Evolutionary conservation across 1,139 yeast species (phyloP).

Genomic region (Schwanniomyces etchellsii): DNA sequence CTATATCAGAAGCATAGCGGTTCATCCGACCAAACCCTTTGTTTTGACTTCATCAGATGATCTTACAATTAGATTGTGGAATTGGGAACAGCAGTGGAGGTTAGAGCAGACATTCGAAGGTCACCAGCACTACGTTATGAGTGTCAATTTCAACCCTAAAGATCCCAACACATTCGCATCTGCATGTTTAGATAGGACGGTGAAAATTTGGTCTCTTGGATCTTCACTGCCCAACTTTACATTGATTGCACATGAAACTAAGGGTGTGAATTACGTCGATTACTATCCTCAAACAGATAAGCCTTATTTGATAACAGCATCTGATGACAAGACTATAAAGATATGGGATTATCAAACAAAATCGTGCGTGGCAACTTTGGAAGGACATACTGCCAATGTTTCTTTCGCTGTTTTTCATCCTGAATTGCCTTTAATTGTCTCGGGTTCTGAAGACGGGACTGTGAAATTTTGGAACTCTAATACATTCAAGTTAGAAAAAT

Average conservation of each 20-base stretch:
- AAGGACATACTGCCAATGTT: conserved; percentile 90
- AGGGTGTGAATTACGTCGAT: conserved; percentile 94
- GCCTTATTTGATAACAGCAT: conserved; percentile 88
- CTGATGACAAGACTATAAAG: conserved; percentile 87
- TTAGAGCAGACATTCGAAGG: conserved; percentile 90
- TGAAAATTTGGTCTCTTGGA: conserved; percentile 94
- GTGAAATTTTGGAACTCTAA: conserved; percentile 75
- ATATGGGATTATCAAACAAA: conserved; percentile 98
- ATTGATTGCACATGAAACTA: conserved; percentile 81
- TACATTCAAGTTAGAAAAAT: conserved; percentile 82
- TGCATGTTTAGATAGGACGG: conserved; percentile 93
- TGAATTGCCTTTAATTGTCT: conserved; percentile 79
- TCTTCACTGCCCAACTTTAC: conserved; percentile 89
- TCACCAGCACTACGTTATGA: conserved; percentile 93
- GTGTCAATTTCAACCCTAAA: conserved; percentile 91
- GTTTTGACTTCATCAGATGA: conserved; percentile 90
- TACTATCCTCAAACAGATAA: conserved; percentile 96
- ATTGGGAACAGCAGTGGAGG: conserved; percentile 94
- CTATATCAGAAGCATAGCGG: conserved; percentile 87
- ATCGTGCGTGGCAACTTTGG: conserved; percentile 88
- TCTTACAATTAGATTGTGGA: conserved; percentile 88
- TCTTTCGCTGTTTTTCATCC: conserved; percentile 97
- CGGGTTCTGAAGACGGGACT: conserved; percentile 82
- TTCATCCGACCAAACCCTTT: conserved; percentile 90
- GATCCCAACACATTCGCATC: conserved; percentile 98